phyloP scores from a whole-genome alignment of 1,284 basidiomycete species.

The Malassezia psittaci region DNA sequence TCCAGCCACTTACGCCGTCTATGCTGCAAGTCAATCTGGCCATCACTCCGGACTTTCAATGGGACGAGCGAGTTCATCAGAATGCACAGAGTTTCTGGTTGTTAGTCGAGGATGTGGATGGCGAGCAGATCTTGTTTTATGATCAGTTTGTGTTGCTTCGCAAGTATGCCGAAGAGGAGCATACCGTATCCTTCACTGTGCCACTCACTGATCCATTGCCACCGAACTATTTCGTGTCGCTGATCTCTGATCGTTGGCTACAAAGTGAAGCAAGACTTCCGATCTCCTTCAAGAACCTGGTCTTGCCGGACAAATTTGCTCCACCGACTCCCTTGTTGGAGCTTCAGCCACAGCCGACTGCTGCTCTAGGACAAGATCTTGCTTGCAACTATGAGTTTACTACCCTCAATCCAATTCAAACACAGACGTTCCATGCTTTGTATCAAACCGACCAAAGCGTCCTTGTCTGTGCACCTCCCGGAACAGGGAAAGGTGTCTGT shows the following conservation, averaged over 20 bases:
- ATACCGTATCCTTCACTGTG: slow-evolving; percentile 84
- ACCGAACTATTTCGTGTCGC: slow-evolving; percentile 92
- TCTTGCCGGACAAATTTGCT: slow-evolving; percentile 93
- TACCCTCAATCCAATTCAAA: slow-evolving; percentile 96
- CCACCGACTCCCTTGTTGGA: slow-evolving; percentile 84
- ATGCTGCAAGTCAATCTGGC: slow-evolving; percentile 42
- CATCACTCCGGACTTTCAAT: slow-evolving; percentile 88
- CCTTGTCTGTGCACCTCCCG: slow-evolving; percentile 89
- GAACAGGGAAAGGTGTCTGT: slow-evolving; percentile 92
- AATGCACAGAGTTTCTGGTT: slow-evolving; percentile 76
- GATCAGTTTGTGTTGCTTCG: slow-evolving; percentile 84
- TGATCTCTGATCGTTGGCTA: slow-evolving; percentile 90
- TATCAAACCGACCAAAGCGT: slow-evolving; percentile 93
- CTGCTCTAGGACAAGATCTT: slow-evolving; percentile 72
- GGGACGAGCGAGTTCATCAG: slow-evolving; percentile 91
- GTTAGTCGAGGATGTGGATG: slow-evolving; percentile 90
- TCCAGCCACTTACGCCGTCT: slow-evolving; percentile 39
- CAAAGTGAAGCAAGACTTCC: slow-evolving; percentile 88
- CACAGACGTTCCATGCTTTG: slow-evolving; percentile 93
- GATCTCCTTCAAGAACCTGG: slow-evolving; percentile 94
- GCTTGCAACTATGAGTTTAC: slow-evolving; percentile 70
- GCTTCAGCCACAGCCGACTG: slow-evolving; percentile 76
- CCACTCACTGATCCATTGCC: slow-evolving; percentile 94
- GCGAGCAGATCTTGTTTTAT: slow-evolving; percentile 86
- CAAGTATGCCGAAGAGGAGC: slow-evolving; percentile 75